Base-by-base conservation (phyloP, 2,329 filamentous ascomycete genomes). In the Raffaelea ambrosiae region DNA sequence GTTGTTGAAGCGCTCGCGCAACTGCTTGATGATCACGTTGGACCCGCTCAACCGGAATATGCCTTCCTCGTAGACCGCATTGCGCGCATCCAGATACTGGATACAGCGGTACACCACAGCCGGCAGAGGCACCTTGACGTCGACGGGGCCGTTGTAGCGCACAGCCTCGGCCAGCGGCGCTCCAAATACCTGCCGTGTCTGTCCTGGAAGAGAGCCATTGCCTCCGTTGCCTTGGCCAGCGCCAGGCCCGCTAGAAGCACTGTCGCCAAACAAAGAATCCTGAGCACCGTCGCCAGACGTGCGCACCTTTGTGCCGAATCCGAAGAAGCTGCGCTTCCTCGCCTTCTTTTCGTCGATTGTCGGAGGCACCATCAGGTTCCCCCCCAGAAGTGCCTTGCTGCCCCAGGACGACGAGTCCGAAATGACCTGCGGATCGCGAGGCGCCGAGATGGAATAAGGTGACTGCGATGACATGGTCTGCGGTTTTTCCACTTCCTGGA, bases 1-100 rank as follows among this genome's bases (percentile, higher is more conserved):
- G 4, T 68, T 81, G 64, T 98, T 96, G 71, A 98, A 98, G 3
- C 90, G 83, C 62, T 97, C 91, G 52, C 86, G 86, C 40, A 98
- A 76, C 49, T 81, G 81, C 65, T 91, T 95, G 67, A 98, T 95
- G 44, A 95, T 84, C 47, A 94, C 79, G 61, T 95, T 97, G 1
- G 91, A 97, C n/a, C 93, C 93, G 63, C 90, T 97, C 39, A 98
- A 74, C 45, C 93, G 83, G 74, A 98, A 98, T 39, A 98, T 95
- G 40, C 93, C 93, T 65, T 98, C 93, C 63, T 98, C 93, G 5
- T 74, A 74, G 43, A 84, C 75, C 11, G 90, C 93, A 53, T 86
- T 81, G 68, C 90, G 90, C 7, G 80, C 77, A 55, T 88, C 84
- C 18, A 98, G 75, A 63, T 95, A 98, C 63, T 97, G 88, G 52